phyloP scores from a whole-genome alignment of 345 rosid species.

The Corchorus olitorius region DNA sequence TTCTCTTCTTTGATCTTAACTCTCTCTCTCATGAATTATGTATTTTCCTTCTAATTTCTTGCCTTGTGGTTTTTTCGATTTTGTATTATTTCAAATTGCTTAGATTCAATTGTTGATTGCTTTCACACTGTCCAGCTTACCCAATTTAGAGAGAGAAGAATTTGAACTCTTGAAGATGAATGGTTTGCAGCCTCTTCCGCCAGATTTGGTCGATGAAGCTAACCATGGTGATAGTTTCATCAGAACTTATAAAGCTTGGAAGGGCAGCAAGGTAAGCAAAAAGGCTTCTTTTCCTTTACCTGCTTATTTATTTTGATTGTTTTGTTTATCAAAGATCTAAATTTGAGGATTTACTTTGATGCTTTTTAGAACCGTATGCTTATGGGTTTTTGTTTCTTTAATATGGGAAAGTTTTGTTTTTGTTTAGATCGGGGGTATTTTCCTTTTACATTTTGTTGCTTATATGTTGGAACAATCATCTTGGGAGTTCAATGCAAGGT shows the following conservation, averaged over 20 bases:
- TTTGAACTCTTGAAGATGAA: slow-evolving; percentile 28
- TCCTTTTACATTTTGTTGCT: background rate
- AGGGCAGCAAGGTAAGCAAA: slow-evolving; percentile 75
- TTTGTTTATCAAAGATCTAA: slow-evolving; percentile 39
- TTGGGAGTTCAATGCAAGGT: background rate
- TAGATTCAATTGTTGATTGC: too few relatives aligned
- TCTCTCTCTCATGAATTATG: too few relatives aligned
- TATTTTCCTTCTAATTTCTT: too few relatives aligned
- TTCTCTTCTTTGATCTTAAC: too few relatives aligned
- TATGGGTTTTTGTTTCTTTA: background rate
- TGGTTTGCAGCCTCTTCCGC: slow-evolving; percentile 37
- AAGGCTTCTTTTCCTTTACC: slow-evolving; percentile 2
- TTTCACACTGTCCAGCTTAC: too few relatives aligned
- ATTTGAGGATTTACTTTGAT: slow-evolving; percentile 2
- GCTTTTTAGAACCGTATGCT: background rate
- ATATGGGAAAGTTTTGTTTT: background rate
- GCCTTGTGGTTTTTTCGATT: too few relatives aligned
- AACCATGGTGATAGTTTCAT: slow-evolving; percentile 40
- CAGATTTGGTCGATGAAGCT: slow-evolving; percentile 33
- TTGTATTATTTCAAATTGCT: too few relatives aligned
- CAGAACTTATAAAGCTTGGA: slow-evolving; percentile 75
- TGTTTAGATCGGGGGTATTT: background rate
- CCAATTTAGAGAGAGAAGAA: background rate
- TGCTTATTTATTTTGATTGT: background rate
- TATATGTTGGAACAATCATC: background rate